These are phyloP conservation scores for Anthoceros angustus DNA, from an alignment of 225 moss, liverwort and hornwort genomes.

Conservation along the genomic window DNA sequence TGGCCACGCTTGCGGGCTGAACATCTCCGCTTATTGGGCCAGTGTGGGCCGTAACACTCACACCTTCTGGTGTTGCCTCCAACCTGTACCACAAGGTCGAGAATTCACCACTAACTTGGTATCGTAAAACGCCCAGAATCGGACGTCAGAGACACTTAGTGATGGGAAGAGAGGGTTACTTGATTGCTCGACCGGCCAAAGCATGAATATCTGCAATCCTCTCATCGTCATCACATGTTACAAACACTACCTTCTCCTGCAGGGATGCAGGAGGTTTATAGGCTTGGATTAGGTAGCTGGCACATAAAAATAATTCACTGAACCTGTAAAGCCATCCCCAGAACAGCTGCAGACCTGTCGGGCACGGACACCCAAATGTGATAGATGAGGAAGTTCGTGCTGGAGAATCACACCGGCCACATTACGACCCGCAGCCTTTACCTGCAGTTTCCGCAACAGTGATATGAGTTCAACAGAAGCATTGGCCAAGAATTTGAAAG, in stretches of 20 bases:
- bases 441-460: constrained; percentile 16
- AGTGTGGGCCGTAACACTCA: constrained; percentile 27
- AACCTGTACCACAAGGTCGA: constrained; percentile 15
- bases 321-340: neutral
- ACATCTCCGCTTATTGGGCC: constrained; percentile 13
- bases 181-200: constrained; percentile 29
- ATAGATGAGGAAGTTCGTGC: constrained; percentile 91
- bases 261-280: neutral
- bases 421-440: constrained; percentile 78
- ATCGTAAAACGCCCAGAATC: neutral
- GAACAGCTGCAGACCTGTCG: constrained; percentile 31
- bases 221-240: constrained; percentile 84
- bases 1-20: constrained; percentile 15
- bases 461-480: too few relatives aligned
- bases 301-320: neutral
- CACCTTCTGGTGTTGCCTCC: constrained; percentile 61
- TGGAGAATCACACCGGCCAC: constrained; percentile 79
- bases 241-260: constrained; percentile 75
- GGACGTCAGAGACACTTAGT: neutral
- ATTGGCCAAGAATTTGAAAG: too few relatives aligned
- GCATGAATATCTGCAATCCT: constrained; percentile 33
- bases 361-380: constrained; percentile 90
- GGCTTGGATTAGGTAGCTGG: neutral
- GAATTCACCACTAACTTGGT: neutral
- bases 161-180: constrained; percentile 11